Evolutionary conservation across 768 basidiomycete genomes (phyloP), one percentile per base, ranked within the genome.

Genomic region (Suillus cothurnatus): DNA sequence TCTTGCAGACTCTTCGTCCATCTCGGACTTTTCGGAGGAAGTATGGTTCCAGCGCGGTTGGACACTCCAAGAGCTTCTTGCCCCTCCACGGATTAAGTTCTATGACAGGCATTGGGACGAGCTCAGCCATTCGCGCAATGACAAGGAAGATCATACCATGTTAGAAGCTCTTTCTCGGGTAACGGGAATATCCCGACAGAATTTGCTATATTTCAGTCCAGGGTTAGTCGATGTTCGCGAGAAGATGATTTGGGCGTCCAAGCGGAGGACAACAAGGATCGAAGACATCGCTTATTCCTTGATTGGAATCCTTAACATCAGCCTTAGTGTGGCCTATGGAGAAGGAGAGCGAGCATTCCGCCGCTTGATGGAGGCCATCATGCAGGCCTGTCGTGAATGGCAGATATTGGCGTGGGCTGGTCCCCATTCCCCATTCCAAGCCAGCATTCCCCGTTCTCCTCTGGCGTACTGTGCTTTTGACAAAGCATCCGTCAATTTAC

Each of bases 281-380:
- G 74, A 76, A 63, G 74, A 76, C 15, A 62, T 65, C 17, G 69
- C 74, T 21, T 74, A 74, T 47, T 72, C 66, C 6, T 66, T 74
- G 39, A 28, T 76, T n/a, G 74, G 73, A 6, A 66, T 74, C 26
- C 67, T 74, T 34, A 61, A 74, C 41, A 66, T 74, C 56, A 68
- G 61, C 45, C 67, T 76, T 45, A 59, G 64, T 12, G 67, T 74
- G 9, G 67, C 67, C 12, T 74, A 76, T 19, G 74, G 73, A 39
- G 70, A 72, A 47, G 73, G 75, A 6, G 65, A 59, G 39, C 66
- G 68, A 4, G 70, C 75, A 12, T 76, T 75, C 15, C 66, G 68
- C 55, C 63, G 75, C 47, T 63, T 76, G 31, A 68, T 71, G 71
- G 71, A 69, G 45, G 70, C 43, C 23, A 71, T 71, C 38, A 61